Evolutionary conservation across 768 basidiomycete species (phyloP).

Genomic region (Trametes maxima): DNA sequence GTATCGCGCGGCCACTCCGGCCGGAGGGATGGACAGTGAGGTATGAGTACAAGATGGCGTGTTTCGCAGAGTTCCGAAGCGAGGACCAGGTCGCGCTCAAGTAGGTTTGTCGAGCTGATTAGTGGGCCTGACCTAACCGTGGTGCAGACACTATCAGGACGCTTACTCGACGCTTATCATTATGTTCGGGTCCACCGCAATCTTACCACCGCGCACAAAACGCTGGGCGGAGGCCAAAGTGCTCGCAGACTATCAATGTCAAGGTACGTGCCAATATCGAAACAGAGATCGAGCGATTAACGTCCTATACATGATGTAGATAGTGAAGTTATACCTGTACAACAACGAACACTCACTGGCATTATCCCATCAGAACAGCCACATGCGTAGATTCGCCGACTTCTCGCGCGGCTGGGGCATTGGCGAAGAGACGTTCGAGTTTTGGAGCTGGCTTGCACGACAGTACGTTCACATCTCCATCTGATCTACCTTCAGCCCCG

Average conservation of each 20-base stretch:
- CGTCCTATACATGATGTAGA: constrained; percentile 46
- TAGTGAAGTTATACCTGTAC: constrained; percentile 90
- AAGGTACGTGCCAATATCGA: constrained; percentile 57
- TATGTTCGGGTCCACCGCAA: constrained; percentile 88
- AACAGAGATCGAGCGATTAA: background rate
- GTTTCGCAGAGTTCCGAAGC: constrained; percentile 92
- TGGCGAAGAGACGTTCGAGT: constrained; percentile 95
- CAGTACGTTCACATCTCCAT: constrained; percentile 60
- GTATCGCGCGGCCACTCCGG: constrained; percentile 56
- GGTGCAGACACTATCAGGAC: constrained; percentile 84
- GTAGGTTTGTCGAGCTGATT: constrained; percentile 46
- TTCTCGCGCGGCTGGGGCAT: constrained; percentile 93
- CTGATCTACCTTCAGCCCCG: background rate
- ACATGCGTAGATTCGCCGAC: constrained; percentile 83
- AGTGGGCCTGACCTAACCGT: constrained; percentile 11
- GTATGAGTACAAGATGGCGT: constrained; percentile 97
- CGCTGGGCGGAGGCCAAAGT: constrained; percentile 99
- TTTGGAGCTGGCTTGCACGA: constrained; percentile 94
- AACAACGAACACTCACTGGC: constrained; percentile 83
- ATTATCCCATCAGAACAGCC: constrained; percentile 79
- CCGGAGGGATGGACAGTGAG: constrained; percentile 94
- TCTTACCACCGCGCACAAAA: constrained; percentile 90
- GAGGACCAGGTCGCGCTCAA: constrained; percentile 93
- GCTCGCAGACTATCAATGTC: constrained; percentile 88
- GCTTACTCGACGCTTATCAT: constrained; percentile 81